phyloP scores from a whole-genome alignment of 2,329 filamentous ascomycete species.

The Aspergillus vadensis region DNA sequence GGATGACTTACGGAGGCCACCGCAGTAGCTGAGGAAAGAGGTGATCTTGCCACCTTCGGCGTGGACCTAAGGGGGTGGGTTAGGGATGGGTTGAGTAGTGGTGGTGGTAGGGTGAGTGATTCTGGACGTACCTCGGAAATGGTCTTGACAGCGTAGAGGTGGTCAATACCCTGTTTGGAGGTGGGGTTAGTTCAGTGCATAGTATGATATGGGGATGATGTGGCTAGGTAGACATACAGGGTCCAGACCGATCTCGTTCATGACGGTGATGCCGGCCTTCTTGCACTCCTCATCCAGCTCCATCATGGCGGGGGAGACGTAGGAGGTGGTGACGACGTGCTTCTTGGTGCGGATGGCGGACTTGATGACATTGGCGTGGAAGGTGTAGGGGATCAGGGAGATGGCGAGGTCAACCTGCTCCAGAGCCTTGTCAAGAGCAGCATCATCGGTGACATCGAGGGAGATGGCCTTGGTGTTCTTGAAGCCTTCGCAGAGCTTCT shows the following conservation, averaged over 20 bases:
- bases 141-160: constrained; percentile 78
- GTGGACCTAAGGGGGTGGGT: constrained; percentile 65
- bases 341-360: constrained; percentile 91
- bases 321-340: constrained; percentile 92
- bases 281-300: constrained; percentile 82
- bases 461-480: constrained; percentile 74
- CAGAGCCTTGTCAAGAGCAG: constrained; percentile 77
- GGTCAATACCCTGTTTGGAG: constrained; percentile 40
- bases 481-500: constrained; percentile 73
- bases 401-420: constrained; percentile 78
- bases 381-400: constrained; percentile 86
- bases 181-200: constrained; percentile 5
- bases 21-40: constrained; percentile 82
- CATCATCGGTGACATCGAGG: constrained; percentile 77
- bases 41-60: constrained; percentile 80
- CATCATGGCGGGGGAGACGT: constrained; percentile 89
- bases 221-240: constrained; percentile 27
- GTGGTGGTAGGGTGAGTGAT: background rate
- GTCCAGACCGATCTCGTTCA: constrained; percentile 87
- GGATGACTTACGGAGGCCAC: constrained; percentile 59
- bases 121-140: constrained; percentile 55
- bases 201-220: background rate
- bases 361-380: constrained; percentile 88
- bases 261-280: constrained; percentile 90
- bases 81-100: background rate